A percentile compares a stretch with the other conserved stretches of the same genome.
phyloP scores from a whole-genome alignment of 352 stramenopile genomes.

The Chrysophaeum taylorii region DNA sequence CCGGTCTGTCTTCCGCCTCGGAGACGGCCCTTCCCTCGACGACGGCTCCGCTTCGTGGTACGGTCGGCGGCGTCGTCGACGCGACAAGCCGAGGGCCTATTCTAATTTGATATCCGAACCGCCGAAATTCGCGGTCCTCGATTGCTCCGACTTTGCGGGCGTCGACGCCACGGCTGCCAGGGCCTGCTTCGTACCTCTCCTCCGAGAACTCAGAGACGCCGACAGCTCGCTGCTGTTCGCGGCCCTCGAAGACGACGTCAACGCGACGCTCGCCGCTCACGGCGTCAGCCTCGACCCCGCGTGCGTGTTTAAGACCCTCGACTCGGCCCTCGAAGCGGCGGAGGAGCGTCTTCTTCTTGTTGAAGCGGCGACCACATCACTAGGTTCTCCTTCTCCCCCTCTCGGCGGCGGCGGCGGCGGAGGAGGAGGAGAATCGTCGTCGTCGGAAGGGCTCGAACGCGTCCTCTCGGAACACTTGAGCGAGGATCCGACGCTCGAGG shows the following conservation, averaged over 20 bases:
- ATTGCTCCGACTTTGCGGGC: neutral
- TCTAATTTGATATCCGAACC: no score
- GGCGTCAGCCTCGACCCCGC: neutral
- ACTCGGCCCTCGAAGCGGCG: neutral
- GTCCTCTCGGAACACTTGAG: no score
- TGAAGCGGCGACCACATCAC: no score
- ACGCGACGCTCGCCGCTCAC: neutral
- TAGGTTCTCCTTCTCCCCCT: no score
- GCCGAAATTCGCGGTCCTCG: neutral
- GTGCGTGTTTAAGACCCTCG: neutral
- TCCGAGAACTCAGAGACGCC: neutral
- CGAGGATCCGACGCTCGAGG: no score
- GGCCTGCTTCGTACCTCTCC: conserved; percentile 1
- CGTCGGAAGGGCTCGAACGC: no score
- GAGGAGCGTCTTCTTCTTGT: neutral
- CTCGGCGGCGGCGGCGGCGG: no score
- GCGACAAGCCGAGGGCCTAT: no score
- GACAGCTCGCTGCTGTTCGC: neutral
- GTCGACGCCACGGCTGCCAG: conserved; percentile 4
- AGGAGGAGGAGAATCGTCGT: no score
- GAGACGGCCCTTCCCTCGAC: neutral
- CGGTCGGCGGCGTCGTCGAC: no score
- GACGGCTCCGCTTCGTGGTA: neutral
- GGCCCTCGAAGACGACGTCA: neutral
- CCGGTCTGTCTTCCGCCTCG: neutral